phyloP scores from a whole-genome alignment of 306 rosid species.

The Spatholobus suberectus region DNA sequence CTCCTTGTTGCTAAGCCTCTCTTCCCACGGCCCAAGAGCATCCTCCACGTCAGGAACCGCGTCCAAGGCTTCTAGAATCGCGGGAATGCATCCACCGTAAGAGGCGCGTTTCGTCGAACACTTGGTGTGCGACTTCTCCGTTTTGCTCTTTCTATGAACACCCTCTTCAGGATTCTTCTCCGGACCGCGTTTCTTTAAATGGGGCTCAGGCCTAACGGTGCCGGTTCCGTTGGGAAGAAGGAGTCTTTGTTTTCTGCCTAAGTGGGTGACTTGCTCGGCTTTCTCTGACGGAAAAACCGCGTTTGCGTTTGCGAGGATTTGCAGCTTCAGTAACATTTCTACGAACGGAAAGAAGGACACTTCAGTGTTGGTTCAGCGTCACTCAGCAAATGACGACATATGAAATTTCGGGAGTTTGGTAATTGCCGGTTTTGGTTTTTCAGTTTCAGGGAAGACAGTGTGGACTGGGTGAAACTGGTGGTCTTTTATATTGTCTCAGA shows the following conservation, averaged over 20 bases:
- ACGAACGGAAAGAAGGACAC: not conserved
- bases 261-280: slow-evolving; percentile 39
- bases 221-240: slow-evolving; percentile 26
- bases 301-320: slow-evolving; percentile 40
- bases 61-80: slow-evolving; percentile 68
- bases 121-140: slow-evolving; percentile 61
- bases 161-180: slow-evolving; percentile 47
- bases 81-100: slow-evolving; percentile 86
- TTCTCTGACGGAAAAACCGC: slow-evolving; percentile 58
- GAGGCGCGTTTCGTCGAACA: slow-evolving; percentile 74
- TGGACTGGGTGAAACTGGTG: not conserved
- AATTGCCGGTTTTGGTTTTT: not conserved
- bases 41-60: slow-evolving; percentile 60
- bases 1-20: slow-evolving; percentile 72
- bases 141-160: slow-evolving; percentile 20
- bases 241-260: slow-evolving; percentile 37
- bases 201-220: slow-evolving; percentile 40
- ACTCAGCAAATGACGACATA: not conserved
- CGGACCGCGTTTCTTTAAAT: slow-evolving; percentile 38
- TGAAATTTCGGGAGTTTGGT: not conserved
- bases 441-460: not conserved
- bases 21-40: slow-evolving; percentile 82
- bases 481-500: not conserved
- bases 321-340: slow-evolving; percentile 65
- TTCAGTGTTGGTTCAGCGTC: not conserved